Evolutionary conservation across 2,329 filamentous ascomycete species (phyloP).

Genomic region (Aspergillus sp.): DNA sequence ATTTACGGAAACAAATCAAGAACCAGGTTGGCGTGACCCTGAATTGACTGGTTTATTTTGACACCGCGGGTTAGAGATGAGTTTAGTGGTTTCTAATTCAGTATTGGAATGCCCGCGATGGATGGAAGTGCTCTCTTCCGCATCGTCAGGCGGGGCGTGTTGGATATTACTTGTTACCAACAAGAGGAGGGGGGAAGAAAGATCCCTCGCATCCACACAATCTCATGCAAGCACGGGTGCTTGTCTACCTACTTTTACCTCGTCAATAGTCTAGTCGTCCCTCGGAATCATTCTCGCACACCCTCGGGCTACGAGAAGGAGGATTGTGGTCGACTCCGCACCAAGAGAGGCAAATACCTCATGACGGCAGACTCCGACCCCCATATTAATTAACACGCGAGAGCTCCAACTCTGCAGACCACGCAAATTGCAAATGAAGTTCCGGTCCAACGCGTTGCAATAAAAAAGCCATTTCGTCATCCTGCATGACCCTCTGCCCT

Average conservation of each 20-base stretch:
- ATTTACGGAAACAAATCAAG: neutral
- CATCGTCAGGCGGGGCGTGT: neutral
- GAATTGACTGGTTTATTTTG: neutral
- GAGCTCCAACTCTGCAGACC: constrained; percentile 16
- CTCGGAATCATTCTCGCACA: neutral
- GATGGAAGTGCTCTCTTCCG: neutral
- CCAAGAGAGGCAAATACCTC: neutral
- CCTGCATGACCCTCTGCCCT: constrained; percentile 7
- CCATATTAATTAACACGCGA: neutral
- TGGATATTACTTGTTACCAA: constrained; percentile 5
- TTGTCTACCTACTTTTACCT: neutral
- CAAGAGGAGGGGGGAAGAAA: neutral
- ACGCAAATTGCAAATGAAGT: constrained; percentile 5
- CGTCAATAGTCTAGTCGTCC: neutral
- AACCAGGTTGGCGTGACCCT: neutral
- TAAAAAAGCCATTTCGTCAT: constrained; percentile 15
- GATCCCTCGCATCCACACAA: neutral
- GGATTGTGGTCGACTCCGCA: neutral
- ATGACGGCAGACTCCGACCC: constrained; percentile 4
- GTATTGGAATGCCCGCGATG: neutral
- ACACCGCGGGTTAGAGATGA: neutral
- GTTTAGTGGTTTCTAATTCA: neutral
- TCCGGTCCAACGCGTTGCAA: neutral
- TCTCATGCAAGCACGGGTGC: neutral
- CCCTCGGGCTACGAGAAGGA: neutral